These are phyloP conservation scores for Podospora appendiculata DNA, from an alignment of 495 filamentous ascomycete genomes.

Conservation along the genomic window DNA sequence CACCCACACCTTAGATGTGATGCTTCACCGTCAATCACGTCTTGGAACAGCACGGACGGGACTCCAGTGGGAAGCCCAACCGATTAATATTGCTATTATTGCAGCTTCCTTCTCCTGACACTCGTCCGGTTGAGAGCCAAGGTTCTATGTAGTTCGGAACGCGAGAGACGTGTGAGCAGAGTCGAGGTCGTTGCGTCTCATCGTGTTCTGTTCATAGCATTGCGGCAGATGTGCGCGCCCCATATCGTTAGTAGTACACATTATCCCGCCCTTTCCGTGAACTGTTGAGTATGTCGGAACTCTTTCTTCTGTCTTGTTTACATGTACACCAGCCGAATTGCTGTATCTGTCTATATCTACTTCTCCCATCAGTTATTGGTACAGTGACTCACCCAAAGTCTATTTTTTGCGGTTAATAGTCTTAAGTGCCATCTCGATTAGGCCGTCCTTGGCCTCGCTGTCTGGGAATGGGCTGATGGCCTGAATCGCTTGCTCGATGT, in stretches of 20 bases:
- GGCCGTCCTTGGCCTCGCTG: constrained; percentile 82
- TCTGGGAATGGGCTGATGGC: constrained; percentile 79
- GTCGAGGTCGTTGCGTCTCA: not conserved
- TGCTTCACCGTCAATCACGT: too few relatives aligned
- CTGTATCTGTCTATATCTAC: constrained; percentile 4
- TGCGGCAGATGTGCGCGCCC: too few relatives aligned
- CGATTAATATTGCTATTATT: too few relatives aligned
- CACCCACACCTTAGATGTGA: too few relatives aligned
- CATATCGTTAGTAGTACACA: too few relatives aligned
- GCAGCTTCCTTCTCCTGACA: too few relatives aligned
- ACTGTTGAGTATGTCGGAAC: not conserved
- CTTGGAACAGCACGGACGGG: too few relatives aligned
- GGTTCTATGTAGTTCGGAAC: too few relatives aligned
- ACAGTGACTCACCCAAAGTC: not conserved
- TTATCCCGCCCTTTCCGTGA: not conserved
- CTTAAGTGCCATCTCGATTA: constrained; percentile 90
- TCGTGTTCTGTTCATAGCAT: too few relatives aligned
- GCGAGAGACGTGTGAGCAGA: not conserved
- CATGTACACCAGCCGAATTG: constrained; percentile 6
- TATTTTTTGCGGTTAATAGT: constrained; percentile 84
- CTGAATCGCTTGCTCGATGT: constrained; percentile 77
- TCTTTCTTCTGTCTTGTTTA: not conserved
- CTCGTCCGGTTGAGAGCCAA: too few relatives aligned
- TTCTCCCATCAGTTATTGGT: not conserved
- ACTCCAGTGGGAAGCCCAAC: too few relatives aligned